A percentile compares a stretch with the other conserved stretches of the same genome.
phyloP scores from a whole-genome alignment of 1,284 basidiomycete genomes.

The Amylostereum areolatum region DNA sequence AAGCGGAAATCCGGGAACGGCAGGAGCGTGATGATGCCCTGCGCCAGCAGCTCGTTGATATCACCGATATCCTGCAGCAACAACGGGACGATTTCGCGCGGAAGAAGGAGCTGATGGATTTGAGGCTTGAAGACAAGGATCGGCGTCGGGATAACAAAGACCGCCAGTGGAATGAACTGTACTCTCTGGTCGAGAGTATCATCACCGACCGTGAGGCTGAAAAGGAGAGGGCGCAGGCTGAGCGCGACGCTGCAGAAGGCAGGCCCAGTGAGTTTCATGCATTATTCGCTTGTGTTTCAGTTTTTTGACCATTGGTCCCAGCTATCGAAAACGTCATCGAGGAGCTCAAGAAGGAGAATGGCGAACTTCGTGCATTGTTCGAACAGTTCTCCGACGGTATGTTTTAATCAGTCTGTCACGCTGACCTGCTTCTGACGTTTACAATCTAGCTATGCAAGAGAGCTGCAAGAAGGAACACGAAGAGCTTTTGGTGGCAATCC shows the following conservation, averaged over 20 bases:
- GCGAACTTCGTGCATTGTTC: slow-evolving; percentile 45
- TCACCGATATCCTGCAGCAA: slow-evolving; percentile 62
- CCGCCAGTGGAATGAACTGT: slow-evolving; percentile 41
- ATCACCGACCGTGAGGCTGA: slow-evolving; percentile 46
- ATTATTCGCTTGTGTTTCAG: not conserved
- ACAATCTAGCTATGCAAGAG: no score
- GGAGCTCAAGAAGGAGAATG: slow-evolving; percentile 45
- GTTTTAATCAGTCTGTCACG: slow-evolving; percentile 13
- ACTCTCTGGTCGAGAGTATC: slow-evolving; percentile 52
- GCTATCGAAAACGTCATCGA: slow-evolving; percentile 49
- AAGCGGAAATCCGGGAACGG: slow-evolving; percentile 48
- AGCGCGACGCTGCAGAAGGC: slow-evolving; percentile 37
- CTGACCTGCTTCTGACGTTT: no score
- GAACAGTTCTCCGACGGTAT: slow-evolving; percentile 47
- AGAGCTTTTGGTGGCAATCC: slow-evolving; percentile 56
- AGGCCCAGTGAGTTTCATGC: slow-evolving; percentile 38
- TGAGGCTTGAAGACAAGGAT: slow-evolving; percentile 54
- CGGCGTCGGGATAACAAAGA: slow-evolving; percentile 50
- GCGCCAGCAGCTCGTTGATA: slow-evolving; percentile 54
- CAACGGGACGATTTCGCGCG: slow-evolving; percentile 49
- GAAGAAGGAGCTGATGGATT: slow-evolving; percentile 52
- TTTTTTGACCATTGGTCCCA: slow-evolving; percentile 15
- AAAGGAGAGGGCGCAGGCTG: slow-evolving; percentile 43
- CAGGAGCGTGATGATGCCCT: slow-evolving; percentile 53
- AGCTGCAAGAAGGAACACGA: slow-evolving; percentile 43